A percentile compares a stretch with the other conserved stretches of the same genome.
phyloP scores from a whole-genome alignment of 1,284 basidiomycete genomes.

The Pisolithus thermaeus region DNA sequence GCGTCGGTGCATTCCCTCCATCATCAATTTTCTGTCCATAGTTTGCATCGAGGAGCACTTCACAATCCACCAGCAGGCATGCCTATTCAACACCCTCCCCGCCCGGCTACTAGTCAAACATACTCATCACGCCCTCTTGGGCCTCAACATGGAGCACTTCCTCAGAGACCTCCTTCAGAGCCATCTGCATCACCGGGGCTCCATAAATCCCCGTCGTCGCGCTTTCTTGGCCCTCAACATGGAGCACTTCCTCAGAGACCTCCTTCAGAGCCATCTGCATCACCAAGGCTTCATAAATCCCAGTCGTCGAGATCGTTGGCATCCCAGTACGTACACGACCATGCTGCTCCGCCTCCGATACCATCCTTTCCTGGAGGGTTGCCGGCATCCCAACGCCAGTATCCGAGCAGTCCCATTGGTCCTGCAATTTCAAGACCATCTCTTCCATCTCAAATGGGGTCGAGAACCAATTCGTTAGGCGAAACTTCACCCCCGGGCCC shows the following conservation, averaged over 20 bases:
- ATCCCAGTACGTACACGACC: constrained; percentile 44
- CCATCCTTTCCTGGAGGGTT: constrained; percentile 36
- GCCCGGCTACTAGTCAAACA: constrained; percentile 8
- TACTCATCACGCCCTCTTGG: constrained; percentile 7
- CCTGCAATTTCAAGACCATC: constrained; percentile 39
- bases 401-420: constrained; percentile 15
- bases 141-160: constrained; percentile 7
- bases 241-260: constrained; percentile 21
- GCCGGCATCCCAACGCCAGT: constrained; percentile 31
- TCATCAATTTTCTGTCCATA: constrained; percentile 30
- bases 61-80: constrained; percentile 4
- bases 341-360: constrained; percentile 40
- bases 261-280: constrained; percentile 34
- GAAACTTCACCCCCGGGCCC: constrained; percentile 56
- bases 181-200: constrained; percentile 33
- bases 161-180: constrained; percentile 34
- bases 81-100: constrained; percentile 5
- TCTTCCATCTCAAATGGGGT: constrained; percentile 55
- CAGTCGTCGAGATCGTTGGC: constrained; percentile 56
- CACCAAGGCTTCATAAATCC: constrained; percentile 44
- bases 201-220: constrained; percentile 48
- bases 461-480: constrained; percentile 45
- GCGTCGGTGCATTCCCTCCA: constrained; percentile 22
- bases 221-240: constrained; percentile 7
- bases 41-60: constrained; percentile 7